Evolutionary conservation across 495 filamentous ascomycete genomes (phyloP).

Genomic region (Daldinia decipiens): DNA sequence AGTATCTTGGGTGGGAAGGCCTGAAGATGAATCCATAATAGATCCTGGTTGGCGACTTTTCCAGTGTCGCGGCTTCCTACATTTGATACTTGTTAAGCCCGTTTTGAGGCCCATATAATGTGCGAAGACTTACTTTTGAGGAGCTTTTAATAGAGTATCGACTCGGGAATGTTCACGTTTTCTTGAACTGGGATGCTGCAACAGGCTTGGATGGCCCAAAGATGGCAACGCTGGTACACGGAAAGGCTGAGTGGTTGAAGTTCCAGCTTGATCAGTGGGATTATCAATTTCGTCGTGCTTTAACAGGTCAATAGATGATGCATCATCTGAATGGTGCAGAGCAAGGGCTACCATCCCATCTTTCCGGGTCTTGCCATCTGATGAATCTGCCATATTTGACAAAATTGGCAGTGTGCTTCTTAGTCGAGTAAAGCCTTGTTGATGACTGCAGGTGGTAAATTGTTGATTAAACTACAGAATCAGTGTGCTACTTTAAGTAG

Average conservation of each 20-base stretch:
- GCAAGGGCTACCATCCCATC: neutral
- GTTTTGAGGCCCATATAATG: neutral
- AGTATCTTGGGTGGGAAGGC: neutral
- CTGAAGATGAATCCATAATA: neutral
- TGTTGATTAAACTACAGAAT: neutral
- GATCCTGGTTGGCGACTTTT: neutral
- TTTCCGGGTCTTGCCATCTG: neutral
- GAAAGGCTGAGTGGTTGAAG: neutral
- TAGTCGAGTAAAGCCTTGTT: neutral
- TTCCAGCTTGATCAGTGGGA: neutral
- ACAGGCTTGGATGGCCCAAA: neutral
- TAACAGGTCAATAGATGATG: neutral
- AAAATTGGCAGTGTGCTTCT: neutral
- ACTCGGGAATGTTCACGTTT: neutral
- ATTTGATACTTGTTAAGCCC: neutral
- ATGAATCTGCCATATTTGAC: neutral
- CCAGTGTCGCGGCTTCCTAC: neutral
- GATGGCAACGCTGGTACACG: neutral
- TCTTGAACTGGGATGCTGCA: neutral
- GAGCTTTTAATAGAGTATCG: neutral
- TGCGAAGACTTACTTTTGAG: neutral
- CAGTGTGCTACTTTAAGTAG: neutral
- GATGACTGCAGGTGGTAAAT: neutral
- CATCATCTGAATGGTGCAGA: neutral
- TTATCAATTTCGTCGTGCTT: neutral